Base-by-base conservation (phyloP, 208 protist species). In the Eutreptiella sp. region DNA sequence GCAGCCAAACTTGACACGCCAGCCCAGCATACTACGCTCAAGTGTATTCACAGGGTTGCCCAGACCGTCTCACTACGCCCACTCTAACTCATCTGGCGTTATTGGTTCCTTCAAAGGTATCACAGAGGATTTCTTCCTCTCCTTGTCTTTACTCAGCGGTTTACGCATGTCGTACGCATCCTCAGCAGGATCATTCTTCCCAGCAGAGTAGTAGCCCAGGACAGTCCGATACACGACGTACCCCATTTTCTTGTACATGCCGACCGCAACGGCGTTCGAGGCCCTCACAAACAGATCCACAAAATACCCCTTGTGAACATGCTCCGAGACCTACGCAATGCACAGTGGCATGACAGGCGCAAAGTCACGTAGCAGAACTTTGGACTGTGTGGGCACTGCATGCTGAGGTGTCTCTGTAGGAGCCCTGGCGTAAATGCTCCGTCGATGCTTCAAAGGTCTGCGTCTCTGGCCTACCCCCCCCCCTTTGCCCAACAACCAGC, bases 211-310 rank as follows among this genome's bases (percentile, higher is more conserved):
- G 62, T 93, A 94, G 16, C 58, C 39, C 4, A 89, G 68, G 14
- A 92, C 92, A 0, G 79, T 82, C 3, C 97, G 79, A 70, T 98
- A 99, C 0, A 98, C 75, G 55, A 87, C 80, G 76, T 99, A 99
- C 3, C 95, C 96, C 27, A 98, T 72, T 43, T 90, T 86, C 26
- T 87, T 70, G 71, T 99, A 99, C 95, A 99, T 98, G 43, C 82
- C 77, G 54, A 98, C 89, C 0, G 96, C 97, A 2, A 98, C 83
- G 27, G 73, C 74, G 71, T 99, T 99, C 43, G 92, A 94, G 55
- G 84, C 79, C 28, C 96, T 87, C 9, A 99, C 97, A 70, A 98
- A 99, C 0, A 99, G 79, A 70, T 99, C 97, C 0, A 99, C 94
- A 85, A 99, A 99, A 69, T 97, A 99, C 14, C 88, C 90, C 58